Conservation (phyloP, 345 rosid species). For the Tarenaya hassleriana region DNA sequence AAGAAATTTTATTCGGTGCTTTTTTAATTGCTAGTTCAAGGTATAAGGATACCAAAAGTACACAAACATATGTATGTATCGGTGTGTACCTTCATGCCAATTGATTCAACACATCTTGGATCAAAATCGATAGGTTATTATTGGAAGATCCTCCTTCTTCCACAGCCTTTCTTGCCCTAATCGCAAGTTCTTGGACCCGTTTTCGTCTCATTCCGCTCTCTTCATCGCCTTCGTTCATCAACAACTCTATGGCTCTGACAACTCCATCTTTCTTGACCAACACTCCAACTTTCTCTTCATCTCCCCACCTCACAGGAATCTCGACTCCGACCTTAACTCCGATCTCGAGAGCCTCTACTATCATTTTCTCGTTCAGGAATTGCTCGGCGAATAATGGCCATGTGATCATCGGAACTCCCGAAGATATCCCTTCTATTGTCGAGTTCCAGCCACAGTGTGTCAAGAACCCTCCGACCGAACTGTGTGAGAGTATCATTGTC, state of each 20-base stretch:
- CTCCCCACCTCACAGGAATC: constrained; percentile 64
- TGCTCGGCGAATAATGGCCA: constrained; percentile 82
- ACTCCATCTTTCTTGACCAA: constrained; percentile 45
- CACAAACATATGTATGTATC: no score
- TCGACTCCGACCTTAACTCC: constrained; percentile 63
- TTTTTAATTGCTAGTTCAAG: no score
- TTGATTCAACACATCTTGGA: constrained; percentile 34
- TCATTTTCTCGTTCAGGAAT: constrained; percentile 60
- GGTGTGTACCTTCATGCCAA: neutral
- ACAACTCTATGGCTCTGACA: constrained; percentile 31
- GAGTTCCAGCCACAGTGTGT: constrained; percentile 96
- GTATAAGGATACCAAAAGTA: no score
- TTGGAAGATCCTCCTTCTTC: constrained; percentile 56
- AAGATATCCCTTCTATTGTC: constrained; percentile 51
- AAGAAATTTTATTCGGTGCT: no score
- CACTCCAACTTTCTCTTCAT: constrained; percentile 59
- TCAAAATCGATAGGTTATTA: constrained; percentile 34
- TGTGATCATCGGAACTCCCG: constrained; percentile 67
- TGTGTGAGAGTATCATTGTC: constrained; percentile 60
- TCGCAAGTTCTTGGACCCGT: constrained; percentile 39
- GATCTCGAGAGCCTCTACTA: constrained; percentile 50
- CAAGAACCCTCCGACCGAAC: constrained; percentile 57
- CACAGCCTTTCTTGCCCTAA: constrained; percentile 40
- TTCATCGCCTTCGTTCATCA: constrained; percentile 44
- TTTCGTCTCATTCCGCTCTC: constrained; percentile 30